Evolutionary conservation across 2,329 filamentous ascomycete species (phyloP), one percentile per base, ranked within the genome.

Genomic region (Periconia sp.): DNA sequence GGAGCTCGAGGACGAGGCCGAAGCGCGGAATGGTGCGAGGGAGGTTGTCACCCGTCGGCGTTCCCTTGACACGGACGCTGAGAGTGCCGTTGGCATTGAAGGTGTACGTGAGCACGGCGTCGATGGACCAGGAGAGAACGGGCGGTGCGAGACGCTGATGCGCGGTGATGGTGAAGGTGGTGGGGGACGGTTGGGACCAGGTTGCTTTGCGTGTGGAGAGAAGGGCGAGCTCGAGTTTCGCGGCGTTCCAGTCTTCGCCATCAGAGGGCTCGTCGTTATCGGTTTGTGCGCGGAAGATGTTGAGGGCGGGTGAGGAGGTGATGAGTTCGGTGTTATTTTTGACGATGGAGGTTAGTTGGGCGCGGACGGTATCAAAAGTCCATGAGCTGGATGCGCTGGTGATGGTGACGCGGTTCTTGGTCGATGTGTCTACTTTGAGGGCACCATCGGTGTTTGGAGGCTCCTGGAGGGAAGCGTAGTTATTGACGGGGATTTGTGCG

Each of bases 201-300:
- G 61, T 52, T 5, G 71, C 68, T 30, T 67, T 70, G 10, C 58
- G 59, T 0, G 66, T 68, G 9, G 57, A 65, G 3, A 58, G 46
- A n/a, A 63, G 61, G 3, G 69, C 67, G 11, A 67, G 65, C 18
- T 65, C 63, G 1, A 72, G 57, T 8, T 60, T 57, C 23, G 63
- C 65, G 48, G 72, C 66, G 43, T 78, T 73, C 85, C 86, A 89
- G 59, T 87, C 83, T 6, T 77, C 79, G 3, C 81, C 76, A 11
- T 83, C 81, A 15, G 71, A 64, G 0, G 81, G 78, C 0, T 23
- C 31, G 62, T 89, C 86, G 61, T 89, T 89, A 68, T 89, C 84
- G 0, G 85, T 89, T 14, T 81, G 79, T 0, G 86, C 82, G 5
- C 86, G 83, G 80, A 85, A 88, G 71, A 89, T 83, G 6, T 77